Evolutionary conservation across 768 basidiomycete species (phyloP).

Genomic region (Obba rivulosa): DNA sequence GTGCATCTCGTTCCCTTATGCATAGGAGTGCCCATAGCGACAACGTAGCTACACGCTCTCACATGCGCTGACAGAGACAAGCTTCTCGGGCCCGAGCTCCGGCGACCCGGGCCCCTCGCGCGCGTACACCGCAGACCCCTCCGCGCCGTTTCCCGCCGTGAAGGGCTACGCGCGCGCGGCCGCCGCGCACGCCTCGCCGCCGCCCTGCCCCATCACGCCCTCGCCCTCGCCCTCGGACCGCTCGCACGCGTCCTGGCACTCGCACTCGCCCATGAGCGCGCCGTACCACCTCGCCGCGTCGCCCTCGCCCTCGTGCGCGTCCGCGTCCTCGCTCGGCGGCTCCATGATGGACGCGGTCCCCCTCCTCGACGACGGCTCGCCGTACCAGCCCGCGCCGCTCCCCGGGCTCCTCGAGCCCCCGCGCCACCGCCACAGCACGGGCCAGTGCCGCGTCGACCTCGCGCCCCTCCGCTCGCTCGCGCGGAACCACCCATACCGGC

Average conservation of each 20-base stretch:
- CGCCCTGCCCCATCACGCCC: slow-evolving; percentile 5
- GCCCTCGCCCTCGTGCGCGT: slow-evolving; percentile 10
- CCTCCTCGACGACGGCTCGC: slow-evolving; percentile 14
- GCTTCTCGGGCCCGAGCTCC: slow-evolving; percentile 7
- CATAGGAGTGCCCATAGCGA: slow-evolving; percentile 9
- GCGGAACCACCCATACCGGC: slow-evolving; percentile 50
- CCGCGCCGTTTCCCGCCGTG: not conserved
- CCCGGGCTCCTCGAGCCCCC: not conserved
- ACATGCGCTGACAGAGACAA: slow-evolving; percentile 6
- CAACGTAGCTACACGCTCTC: slow-evolving; percentile 6
- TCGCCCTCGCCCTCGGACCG: slow-evolving; percentile 15
- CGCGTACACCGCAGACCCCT: not conserved
- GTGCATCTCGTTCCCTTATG: slow-evolving; percentile 6
- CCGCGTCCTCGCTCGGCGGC: slow-evolving; percentile 11
- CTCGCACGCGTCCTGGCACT: slow-evolving; percentile 8
- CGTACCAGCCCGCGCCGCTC: slow-evolving; percentile 15
- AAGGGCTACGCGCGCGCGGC: not conserved
- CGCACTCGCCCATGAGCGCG: slow-evolving; percentile 2
- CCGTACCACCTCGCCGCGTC: slow-evolving; percentile 4
- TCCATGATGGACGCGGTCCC: slow-evolving; percentile 11
- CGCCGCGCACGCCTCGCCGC: slow-evolving; percentile 3
- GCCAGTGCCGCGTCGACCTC: slow-evolving; percentile 33
- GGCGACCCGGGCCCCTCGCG: slow-evolving; percentile 6
- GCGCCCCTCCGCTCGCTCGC: slow-evolving; percentile 54
- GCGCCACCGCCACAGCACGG: slow-evolving; percentile 3